Base-by-base conservation (phyloP, 2,329 filamentous ascomycete genomes). In the Aspergillus clavatus region DNA sequence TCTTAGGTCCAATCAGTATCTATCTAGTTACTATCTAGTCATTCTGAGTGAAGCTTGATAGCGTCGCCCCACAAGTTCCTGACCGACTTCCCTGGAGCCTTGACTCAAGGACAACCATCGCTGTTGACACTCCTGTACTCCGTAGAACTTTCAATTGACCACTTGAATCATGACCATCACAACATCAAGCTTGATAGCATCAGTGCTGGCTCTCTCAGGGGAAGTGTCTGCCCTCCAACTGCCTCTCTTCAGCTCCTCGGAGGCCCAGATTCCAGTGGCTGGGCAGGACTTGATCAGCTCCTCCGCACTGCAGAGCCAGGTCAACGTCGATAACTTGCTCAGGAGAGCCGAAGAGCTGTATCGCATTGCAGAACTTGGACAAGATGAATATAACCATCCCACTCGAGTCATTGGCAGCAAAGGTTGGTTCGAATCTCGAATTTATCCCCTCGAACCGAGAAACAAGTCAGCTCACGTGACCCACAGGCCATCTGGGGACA, bases 371-470 rank as follows among this genome's bases (percentile, higher is more conserved):
- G 72, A 82, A 62, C 69, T 75, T 42, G 75, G 76, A 8, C 68
- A 77, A 48, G 70, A 75, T 1, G 80, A 86, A 51, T 85, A 81
- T 58, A 78, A 78, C 49, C 83, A 83, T 55, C 84, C 84, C 1
- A 87, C 84, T 1, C 76, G 84, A 42, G 83, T 87, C 18, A 86
- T 87, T 52, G 83, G 84, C 23, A 84, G 81, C 51, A 59, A 76
- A 60, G 81, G 81, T 82, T 66, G 81, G 81, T 82, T 66, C n/a
- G n/a, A n/a, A n/a, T n/a, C n/a, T n/a, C n/a, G n/a, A n/a, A n/a
- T n/a, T n/a, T n/a, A n/a, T n/a, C n/a, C n/a, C n/a, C n/a, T n/a
- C n/a, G n/a, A n/a, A n/a, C n/a, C n/a, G n/a, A n/a, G n/a, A n/a
- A n/a, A n/a, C n/a, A n/a, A n/a, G n/a, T 23, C 10, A n/a, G 22